Conservation (phyloP, 1,284 basidiomycete species). For the Sanghuangporus sanghuang region DNA sequence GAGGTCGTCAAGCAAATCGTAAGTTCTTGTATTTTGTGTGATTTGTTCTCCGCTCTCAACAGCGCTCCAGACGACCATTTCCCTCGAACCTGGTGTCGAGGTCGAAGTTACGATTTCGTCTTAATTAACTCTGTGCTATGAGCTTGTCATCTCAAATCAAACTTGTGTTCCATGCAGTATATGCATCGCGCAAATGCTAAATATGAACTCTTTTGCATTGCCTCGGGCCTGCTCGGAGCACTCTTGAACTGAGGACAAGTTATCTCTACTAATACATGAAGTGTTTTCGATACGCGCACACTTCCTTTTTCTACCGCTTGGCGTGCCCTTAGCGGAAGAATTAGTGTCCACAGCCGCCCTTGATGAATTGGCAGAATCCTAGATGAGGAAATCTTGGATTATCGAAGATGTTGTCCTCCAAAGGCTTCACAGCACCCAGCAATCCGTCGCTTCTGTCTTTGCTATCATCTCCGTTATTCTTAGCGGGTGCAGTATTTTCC, state of each 20-base stretch:
- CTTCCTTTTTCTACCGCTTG: too few species aligned
- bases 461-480: background rate
- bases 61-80: slow-evolving; percentile 82
- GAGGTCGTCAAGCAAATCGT: slow-evolving; percentile 99
- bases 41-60: background rate
- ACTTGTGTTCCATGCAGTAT: background rate
- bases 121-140: slow-evolving; percentile 21
- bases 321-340: background rate
- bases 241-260: too few species aligned
- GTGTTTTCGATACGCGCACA: too few species aligned
- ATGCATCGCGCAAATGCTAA: background rate
- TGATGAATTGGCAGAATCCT: background rate
- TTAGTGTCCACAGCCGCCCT: background rate
- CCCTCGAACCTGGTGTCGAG: slow-evolving; percentile 98
- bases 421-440: background rate
- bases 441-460: background rate
- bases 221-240: too few species aligned
- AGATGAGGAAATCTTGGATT: background rate
- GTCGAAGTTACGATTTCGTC: slow-evolving; percentile 97
- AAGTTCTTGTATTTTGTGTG: slow-evolving; percentile 29
- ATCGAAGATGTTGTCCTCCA: background rate
- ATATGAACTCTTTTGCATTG: too few species aligned
- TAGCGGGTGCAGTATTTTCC: too few species aligned
- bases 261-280: too few species aligned
- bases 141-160: background rate